phyloP scores from a whole-genome alignment of 2,329 filamentous ascomycete species.

The Calonectria hawksworthii region DNA sequence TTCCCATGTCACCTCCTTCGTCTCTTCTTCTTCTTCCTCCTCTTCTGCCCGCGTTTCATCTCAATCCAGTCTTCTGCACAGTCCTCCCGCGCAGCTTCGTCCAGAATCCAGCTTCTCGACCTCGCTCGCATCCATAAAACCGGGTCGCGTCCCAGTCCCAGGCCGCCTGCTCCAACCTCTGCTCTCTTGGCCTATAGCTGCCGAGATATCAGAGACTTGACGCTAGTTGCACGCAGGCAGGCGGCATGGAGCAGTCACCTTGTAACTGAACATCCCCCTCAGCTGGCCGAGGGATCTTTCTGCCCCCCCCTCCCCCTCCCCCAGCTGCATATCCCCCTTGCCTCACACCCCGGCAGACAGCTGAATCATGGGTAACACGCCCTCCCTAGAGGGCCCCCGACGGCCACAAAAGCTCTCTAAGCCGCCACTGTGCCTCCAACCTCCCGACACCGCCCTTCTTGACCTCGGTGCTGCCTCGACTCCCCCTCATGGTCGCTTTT shows the following conservation, averaged over 20 bases:
- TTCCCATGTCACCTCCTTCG: conserved; percentile 25
- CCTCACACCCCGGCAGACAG: conserved; percentile 24
- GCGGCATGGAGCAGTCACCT: conserved; percentile 43
- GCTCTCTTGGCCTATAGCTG: neutral
- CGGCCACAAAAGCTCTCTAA: conserved; percentile 67
- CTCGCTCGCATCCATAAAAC: neutral
- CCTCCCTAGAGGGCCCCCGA: conserved; percentile 60
- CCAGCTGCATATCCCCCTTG: conserved; percentile 26
- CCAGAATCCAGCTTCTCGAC: neutral
- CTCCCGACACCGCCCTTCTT: conserved; percentile 57
- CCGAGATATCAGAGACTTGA: conserved; percentile 20
- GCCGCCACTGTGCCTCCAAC: conserved; percentile 58
- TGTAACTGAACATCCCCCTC: conserved; percentile 38
- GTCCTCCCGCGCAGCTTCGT: conserved; percentile 4
- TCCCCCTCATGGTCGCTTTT: conserved; percentile 45
- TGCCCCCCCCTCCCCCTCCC: conserved; percentile 20
- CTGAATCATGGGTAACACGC: conserved; percentile 63
- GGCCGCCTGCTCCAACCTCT: conserved; percentile 1
- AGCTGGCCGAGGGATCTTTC: conserved; percentile 41
- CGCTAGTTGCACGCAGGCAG: conserved; percentile 33
- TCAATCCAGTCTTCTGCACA: conserved; percentile 5
- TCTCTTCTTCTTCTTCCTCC: conserved; percentile 25
- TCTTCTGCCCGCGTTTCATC: conserved; percentile 10
- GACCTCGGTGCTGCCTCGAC: conserved; percentile 50
- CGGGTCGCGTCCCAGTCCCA: conserved; percentile 8